Conservation (phyloP, 352 stramenopile genomes). For the Globisporangium cederbergense region DNA sequence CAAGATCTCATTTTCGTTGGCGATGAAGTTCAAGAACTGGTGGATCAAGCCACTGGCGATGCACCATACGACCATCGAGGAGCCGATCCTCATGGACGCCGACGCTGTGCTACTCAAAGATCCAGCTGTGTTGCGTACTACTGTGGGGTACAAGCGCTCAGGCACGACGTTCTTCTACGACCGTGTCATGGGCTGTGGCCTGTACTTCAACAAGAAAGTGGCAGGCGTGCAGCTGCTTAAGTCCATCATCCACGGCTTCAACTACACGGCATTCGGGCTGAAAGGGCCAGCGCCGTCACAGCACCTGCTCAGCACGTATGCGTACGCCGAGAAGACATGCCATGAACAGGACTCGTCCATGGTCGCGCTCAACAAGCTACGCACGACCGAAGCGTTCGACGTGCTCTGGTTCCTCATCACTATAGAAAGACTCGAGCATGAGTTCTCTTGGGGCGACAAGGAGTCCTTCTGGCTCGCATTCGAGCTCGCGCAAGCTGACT, state of each 20-base stretch:
- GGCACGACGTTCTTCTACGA: slow-evolving; percentile 70
- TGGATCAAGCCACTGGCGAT: slow-evolving; percentile 66
- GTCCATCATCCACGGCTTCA: slow-evolving; percentile 36
- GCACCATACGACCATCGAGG: slow-evolving; percentile 41
- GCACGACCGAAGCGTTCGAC: slow-evolving; percentile 25
- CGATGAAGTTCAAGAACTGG: slow-evolving; percentile 45
- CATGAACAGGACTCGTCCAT: slow-evolving; percentile 72
- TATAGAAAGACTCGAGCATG: slow-evolving; percentile 24
- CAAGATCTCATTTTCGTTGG: background rate
- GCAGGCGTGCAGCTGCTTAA: slow-evolving; percentile 30
- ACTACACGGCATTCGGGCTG: slow-evolving; percentile 43
- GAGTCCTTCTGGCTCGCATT: slow-evolving; percentile 50
- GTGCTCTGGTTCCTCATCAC: slow-evolving; percentile 40
- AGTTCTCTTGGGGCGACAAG: slow-evolving; percentile 49
- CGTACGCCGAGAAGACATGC: slow-evolving; percentile 38
- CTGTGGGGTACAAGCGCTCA: slow-evolving; percentile 33
- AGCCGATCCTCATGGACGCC: slow-evolving; percentile 48
- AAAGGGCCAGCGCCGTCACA: slow-evolving; percentile 27
- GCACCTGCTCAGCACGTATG: slow-evolving; percentile 34
- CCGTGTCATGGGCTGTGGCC: slow-evolving; percentile 46
- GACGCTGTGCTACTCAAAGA: slow-evolving; percentile 50
- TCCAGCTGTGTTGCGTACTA: slow-evolving; percentile 34
- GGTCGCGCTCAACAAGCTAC: slow-evolving; percentile 30
- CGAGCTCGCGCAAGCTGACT: slow-evolving; percentile 41
- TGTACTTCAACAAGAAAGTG: slow-evolving; percentile 45